A percentile compares a stretch with the other conserved stretches of the same genome.
Evolutionary conservation across 2,329 filamentous ascomycete genomes (phyloP).

Genomic region (Arthrobotrys entomopaga): DNA sequence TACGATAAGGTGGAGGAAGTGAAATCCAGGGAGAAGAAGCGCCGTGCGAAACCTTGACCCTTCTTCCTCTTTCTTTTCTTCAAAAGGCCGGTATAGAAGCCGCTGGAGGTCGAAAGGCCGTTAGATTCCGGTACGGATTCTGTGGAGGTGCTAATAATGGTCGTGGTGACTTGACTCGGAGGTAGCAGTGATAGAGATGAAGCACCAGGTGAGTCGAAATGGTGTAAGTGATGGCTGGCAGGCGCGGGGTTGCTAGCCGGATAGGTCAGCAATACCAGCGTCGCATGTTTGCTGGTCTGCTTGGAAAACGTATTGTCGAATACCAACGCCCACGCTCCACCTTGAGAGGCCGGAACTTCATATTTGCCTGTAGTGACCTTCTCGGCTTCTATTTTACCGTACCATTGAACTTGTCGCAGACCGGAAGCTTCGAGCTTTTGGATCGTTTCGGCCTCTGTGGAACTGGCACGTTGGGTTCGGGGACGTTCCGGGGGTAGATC

Average conservation of each 20-base stretch:
- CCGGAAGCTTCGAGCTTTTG: conserved; percentile 73
- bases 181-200: conserved; percentile 35
- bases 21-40: conserved; percentile 96
- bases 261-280: conserved; percentile 93
- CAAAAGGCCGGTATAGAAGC: conserved; percentile 78
- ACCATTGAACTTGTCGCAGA: conserved; percentile 76
- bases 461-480: conserved; percentile 73
- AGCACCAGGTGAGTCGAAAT: conserved; percentile 57
- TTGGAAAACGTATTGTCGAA: conserved; percentile 99
- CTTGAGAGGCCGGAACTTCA: conserved; percentile 76
- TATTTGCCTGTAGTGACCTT: conserved; percentile 91
- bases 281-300: conserved; percentile 90
- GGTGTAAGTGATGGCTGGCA: conserved; percentile 74
- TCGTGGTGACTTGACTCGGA: conserved; percentile 31
- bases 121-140: conserved; percentile 56
- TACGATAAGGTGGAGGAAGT: conserved; percentile 94
- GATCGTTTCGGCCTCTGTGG: conserved; percentile 68
- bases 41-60: conserved; percentile 89
- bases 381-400: conserved; percentile 95
- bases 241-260: conserved; percentile 83
- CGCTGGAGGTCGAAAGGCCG: conserved; percentile 37
- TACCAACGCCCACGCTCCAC: conserved; percentile 93
- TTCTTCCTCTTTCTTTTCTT: conserved; percentile 92
- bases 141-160: conserved; percentile 47
- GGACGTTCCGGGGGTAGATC: conserved; percentile 72